phyloP scores from a whole-genome alignment of 2,329 filamentous ascomycete species.

The Colletotrichum sp. region DNA sequence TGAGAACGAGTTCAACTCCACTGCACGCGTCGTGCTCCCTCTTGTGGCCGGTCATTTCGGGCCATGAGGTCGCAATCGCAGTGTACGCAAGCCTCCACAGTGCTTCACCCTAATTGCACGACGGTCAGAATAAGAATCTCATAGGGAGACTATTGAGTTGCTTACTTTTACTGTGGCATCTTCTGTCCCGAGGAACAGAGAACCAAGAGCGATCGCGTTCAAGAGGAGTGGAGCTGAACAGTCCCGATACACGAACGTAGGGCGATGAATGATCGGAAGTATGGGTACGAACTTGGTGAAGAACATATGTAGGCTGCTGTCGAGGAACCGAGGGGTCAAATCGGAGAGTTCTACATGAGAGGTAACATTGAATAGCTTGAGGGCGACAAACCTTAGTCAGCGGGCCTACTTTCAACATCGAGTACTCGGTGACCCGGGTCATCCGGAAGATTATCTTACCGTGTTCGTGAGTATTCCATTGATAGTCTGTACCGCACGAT shows the following conservation, averaged over 20 bases:
- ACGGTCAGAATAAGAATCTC: too few relatives aligned
- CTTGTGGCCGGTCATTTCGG: neutral
- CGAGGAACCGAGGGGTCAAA: neutral
- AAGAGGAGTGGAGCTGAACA: neutral
- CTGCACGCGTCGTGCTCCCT: neutral
- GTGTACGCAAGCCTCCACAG: neutral
- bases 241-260: neutral
- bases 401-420: neutral
- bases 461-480: conserved; percentile 1
- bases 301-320: conserved; percentile 1
- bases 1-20: neutral
- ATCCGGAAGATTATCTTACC: neutral
- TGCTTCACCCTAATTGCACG: neutral
- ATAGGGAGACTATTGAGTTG: neutral
- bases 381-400: neutral
- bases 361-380: neutral
- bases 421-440: neutral
- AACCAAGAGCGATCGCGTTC: neutral
- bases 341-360: neutral
- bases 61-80: neutral
- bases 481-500: neutral
- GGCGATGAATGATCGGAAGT: neutral
- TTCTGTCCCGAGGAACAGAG: neutral
- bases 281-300: neutral
- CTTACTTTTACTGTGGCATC: neutral